Conservation (phyloP, 2,329 filamentous ascomycete genomes). For the Aspergillus sp. region DNA sequence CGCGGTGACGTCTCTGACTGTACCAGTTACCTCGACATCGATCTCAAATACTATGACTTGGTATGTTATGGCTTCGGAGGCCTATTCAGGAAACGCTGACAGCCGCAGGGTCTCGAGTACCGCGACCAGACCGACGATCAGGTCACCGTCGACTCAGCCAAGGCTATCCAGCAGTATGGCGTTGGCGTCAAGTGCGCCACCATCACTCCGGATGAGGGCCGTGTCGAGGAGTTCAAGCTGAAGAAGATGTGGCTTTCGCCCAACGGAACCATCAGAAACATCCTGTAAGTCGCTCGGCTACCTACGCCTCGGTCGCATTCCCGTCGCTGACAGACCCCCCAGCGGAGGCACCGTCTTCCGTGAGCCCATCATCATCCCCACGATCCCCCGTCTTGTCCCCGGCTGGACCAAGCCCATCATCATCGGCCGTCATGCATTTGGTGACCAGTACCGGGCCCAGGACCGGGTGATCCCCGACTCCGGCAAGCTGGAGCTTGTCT, state of each 20-base stretch:
- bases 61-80: too few species aligned
- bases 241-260: conserved; percentile 99
- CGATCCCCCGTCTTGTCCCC: conserved; percentile 84
- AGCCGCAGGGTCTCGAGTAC: conserved; percentile 65
- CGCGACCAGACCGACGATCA: conserved; percentile 93
- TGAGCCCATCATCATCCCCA: conserved; percentile 93
- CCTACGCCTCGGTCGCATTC: not conserved
- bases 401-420: conserved; percentile 99
- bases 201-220: conserved; percentile 93
- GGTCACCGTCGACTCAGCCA: conserved; percentile 88
- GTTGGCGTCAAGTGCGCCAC: conserved; percentile 99
- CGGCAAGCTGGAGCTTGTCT: conserved; percentile 90
- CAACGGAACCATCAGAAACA: conserved; percentile 74
- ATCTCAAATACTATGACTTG: conserved; percentile 96
- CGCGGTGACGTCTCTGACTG: not conserved
- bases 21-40: conserved; percentile 73
- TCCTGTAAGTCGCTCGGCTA: conserved; percentile 38
- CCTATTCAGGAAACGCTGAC: too few species aligned
- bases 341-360: conserved; percentile 94
- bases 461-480: conserved; percentile 73
- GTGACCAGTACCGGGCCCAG: conserved; percentile 96
- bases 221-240: conserved; percentile 95
- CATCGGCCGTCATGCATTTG: conserved; percentile 95
- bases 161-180: conserved; percentile 98
- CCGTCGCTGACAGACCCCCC: not conserved